Evolutionary conservation across 2,329 filamentous ascomycete species (phyloP), one percentile per base, ranked within the genome.

Genomic region (Fonsecaea nubica): DNA sequence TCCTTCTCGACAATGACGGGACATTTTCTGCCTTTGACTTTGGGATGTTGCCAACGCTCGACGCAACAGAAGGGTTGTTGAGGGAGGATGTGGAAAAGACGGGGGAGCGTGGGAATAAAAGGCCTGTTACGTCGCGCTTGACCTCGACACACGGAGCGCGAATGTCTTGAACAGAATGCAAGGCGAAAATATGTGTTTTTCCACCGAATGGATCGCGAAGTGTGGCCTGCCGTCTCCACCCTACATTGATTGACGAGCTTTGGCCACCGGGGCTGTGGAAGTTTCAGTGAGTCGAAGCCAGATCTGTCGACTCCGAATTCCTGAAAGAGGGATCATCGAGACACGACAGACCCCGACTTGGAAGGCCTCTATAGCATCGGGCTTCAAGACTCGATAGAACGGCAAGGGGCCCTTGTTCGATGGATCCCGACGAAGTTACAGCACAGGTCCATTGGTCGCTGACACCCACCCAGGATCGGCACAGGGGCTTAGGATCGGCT

Each of bases 151-250:
- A 58, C 55, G 52, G 21, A 38, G 59, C 65, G 63, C 68, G 65
- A 64, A 65, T 66, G 65, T 67, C 68, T 66, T 42, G 68, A 66
- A 62, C 45, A 64, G 63, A 70, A 71, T 68, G 69, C 67, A 71
- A 71, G 67, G 69, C 62, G 65, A 54, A 45, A 62, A 59, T 65
- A 72, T 72, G 70, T 48, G 65, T 3, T 65, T 65, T 45, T 33
- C 53, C 57, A 50, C 62, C 64, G 60, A 52, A 55, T 50, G 65
- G 59, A 58, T 69, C 62, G 54, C 64, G 68, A 63, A 52, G 64
- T 55, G 58, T 61, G 53, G 64, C 48, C 38, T 56, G 52, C 12
- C 42, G 52, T 40, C 59, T 62, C 63, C 68, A 69, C 59, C 52
- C 33, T n/a, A n/a, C 33, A n/a, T 53, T 36, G 53, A 57, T 32